Percentiles rank a stretch among this genome's conserved stretches.
These are phyloP conservation scores for Pelargonium cotyledonis DNA, from an alignment of 441 rosid genomes.

Conservation along the genomic window DNA sequence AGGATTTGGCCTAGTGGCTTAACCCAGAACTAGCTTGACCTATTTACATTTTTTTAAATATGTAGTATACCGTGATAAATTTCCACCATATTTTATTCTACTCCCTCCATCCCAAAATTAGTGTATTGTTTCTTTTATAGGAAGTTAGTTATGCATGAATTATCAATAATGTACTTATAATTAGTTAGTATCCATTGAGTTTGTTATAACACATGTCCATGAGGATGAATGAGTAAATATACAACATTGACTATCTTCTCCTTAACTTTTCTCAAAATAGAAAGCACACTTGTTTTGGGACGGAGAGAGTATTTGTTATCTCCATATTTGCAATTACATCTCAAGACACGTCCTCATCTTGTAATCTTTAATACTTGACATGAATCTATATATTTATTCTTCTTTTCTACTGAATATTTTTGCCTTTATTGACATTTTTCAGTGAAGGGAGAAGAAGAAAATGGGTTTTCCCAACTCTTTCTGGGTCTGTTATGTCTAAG, in stretches of 20 bases:
- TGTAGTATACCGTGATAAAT: not conserved
- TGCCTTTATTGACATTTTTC: slow-evolving; percentile 25
- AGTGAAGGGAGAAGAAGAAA: slow-evolving; percentile 94
- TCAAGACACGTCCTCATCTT: not conserved
- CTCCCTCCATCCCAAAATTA: too few relatives aligned
- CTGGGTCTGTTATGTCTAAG: slow-evolving; percentile 43
- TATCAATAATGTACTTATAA: too few relatives aligned
- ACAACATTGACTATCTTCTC: too few relatives aligned
- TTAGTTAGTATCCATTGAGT: not conserved
- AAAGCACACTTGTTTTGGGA: too few relatives aligned
- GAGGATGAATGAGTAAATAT: too few relatives aligned
- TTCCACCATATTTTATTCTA: not conserved
- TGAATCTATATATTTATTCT: not conserved
- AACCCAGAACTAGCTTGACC: not conserved
- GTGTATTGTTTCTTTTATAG: too few relatives aligned
- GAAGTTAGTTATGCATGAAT: too few relatives aligned
- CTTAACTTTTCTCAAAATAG: too few relatives aligned
- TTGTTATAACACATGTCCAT: too few relatives aligned
- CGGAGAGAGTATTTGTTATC: not conserved
- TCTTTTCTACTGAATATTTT: slow-evolving; percentile 12
- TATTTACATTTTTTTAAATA: not conserved
- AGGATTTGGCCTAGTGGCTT: not conserved
- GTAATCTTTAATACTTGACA: not conserved
- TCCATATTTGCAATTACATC: not conserved
- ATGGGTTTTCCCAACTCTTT: slow-evolving; percentile 86